phyloP scores from a whole-genome alignment of 1,284 basidiomycete species.

The Xerocomus nothofagi region DNA sequence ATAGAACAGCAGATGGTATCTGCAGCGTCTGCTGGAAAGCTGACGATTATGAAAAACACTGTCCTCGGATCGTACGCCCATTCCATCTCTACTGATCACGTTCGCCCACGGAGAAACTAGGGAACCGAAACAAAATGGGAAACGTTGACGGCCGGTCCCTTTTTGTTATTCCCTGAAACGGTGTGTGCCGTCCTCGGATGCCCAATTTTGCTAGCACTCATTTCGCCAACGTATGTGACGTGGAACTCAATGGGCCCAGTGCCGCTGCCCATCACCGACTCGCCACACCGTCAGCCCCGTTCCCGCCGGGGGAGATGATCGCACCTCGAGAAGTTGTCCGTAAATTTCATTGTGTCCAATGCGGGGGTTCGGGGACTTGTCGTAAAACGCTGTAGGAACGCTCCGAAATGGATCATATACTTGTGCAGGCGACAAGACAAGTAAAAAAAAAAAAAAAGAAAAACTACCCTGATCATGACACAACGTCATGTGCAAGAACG shows the following conservation, averaged over 20 bases:
- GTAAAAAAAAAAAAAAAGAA: slow-evolving; percentile 20
- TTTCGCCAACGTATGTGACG: slow-evolving; percentile 7
- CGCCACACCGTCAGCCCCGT: neutral
- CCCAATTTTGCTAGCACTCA: neutral
- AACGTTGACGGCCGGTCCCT: slow-evolving; percentile 16
- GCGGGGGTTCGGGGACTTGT: slow-evolving; percentile 3
- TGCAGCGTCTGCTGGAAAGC: slow-evolving; percentile 81
- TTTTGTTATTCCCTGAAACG: slow-evolving; percentile 1
- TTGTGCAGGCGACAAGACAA: slow-evolving; percentile 16
- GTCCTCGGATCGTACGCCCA: slow-evolving; percentile 42
- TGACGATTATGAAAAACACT: slow-evolving; percentile 84
- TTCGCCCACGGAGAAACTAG: slow-evolving; percentile 18
- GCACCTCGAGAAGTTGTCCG: neutral
- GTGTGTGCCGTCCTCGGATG: slow-evolving; percentile 3
- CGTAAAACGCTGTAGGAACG: neutral
- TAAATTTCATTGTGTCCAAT: neutral
- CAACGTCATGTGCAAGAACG: slow-evolving; percentile 16
- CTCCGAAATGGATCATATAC: slow-evolving; percentile 26
- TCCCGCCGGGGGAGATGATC: neutral
- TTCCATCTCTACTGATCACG: neutral
- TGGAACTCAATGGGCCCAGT: neutral
- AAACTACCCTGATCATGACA: slow-evolving; percentile 7
- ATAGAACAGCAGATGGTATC: slow-evolving; percentile 88
- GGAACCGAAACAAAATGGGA: slow-evolving; percentile 21
- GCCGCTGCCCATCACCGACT: neutral